phyloP scores from a whole-genome alignment of 2,329 filamentous ascomycete genomes.

The Alternaria ethzedia region DNA sequence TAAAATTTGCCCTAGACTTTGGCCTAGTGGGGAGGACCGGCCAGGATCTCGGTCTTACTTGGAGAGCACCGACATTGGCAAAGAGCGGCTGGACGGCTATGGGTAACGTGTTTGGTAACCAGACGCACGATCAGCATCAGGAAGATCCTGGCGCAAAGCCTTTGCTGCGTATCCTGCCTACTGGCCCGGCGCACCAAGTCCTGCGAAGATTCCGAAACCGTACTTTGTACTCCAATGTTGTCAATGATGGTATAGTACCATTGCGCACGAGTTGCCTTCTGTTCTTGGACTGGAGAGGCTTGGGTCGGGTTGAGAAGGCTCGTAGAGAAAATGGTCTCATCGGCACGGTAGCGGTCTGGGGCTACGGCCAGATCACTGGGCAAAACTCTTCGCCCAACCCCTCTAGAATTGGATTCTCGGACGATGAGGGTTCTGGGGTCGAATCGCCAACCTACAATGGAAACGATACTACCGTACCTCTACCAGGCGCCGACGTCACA shows the following conservation, averaged over 20 bases:
- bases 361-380: constrained; percentile 89
- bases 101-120: constrained; percentile 77
- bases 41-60: constrained; percentile 92
- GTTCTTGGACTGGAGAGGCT: constrained; percentile 94
- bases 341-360: constrained; percentile 90
- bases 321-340: constrained; percentile 89
- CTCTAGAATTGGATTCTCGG: constrained; percentile 43
- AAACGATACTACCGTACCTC: constrained; percentile 66
- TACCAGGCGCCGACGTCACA: constrained; percentile 70
- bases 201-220: constrained; percentile 87
- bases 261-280: constrained; percentile 93
- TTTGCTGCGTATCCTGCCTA: constrained; percentile 84
- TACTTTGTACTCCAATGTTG: constrained; percentile 94
- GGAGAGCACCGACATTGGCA: constrained; percentile 85
- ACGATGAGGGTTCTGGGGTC: constrained; percentile 35
- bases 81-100: constrained; percentile 88
- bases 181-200: constrained; percentile 86
- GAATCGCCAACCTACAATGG: constrained; percentile 43
- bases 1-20: constrained; percentile 96
- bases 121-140: constrained; percentile 59
- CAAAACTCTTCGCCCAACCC: constrained; percentile 68
- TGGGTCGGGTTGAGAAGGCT: constrained; percentile 93
- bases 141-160: constrained; percentile 85
- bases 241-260: constrained; percentile 97
- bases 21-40: constrained; percentile 95